Conservation (phyloP, 495 filamentous ascomycete genomes). For the Collariella sp. region DNA sequence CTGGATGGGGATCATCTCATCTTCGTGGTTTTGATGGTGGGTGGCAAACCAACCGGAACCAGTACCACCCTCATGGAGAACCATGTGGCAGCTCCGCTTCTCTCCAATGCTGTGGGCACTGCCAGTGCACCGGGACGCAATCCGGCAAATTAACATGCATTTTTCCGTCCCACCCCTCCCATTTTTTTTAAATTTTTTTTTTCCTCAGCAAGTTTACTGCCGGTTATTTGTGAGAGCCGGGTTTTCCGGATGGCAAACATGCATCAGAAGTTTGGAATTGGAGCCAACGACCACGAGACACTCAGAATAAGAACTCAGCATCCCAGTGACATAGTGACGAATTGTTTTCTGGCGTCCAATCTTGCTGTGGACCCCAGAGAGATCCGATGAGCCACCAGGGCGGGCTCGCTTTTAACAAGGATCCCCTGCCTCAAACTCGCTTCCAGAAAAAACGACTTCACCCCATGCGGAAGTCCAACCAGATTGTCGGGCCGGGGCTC, state of each 20-base stretch:
- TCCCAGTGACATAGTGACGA: too few relatives aligned
- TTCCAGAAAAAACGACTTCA: constrained; percentile 12
- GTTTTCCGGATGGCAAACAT: too few relatives aligned
- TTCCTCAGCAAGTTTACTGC: too few relatives aligned
- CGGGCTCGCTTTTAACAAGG: background rate
- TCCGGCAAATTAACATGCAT: too few relatives aligned
- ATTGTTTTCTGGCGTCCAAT: too few relatives aligned
- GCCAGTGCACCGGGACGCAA: too few relatives aligned
- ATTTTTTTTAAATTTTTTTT: too few relatives aligned
- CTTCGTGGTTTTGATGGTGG: background rate
- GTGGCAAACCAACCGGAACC: constrained; percentile 12
- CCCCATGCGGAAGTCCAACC: constrained; percentile 12
- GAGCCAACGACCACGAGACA: too few relatives aligned
- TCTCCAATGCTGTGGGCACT: background rate
- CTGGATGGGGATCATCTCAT: background rate
- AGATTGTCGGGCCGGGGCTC: constrained; percentile 16
- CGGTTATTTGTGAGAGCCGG: too few relatives aligned
- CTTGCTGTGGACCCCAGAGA: background rate
- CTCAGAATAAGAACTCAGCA: too few relatives aligned
- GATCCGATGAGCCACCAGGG: background rate
- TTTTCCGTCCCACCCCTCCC: too few relatives aligned
- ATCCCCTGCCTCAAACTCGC: constrained; percentile 5
- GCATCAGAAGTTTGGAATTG: too few relatives aligned
- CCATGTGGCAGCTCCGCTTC: constrained; percentile 10
- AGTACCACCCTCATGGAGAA: constrained; percentile 3